Evolutionary conservation across 805 yeast genomes (phyloP).

Genomic region (Citeromyces nyonsensis): DNA sequence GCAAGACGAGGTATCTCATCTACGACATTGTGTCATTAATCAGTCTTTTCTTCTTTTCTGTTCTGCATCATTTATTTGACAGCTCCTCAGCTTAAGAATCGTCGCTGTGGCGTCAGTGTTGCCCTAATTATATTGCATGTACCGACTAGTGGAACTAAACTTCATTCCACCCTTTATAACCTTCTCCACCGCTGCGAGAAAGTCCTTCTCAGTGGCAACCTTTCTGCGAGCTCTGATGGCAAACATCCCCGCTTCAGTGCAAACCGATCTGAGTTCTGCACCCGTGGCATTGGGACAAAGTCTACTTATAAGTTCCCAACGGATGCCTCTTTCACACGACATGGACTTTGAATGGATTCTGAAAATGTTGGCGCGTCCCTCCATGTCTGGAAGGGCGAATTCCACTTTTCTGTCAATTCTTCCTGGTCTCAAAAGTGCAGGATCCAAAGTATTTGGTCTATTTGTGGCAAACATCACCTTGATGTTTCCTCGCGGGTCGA

Average conservation of each 20-base stretch:
- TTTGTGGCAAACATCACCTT: slow-evolving; percentile 99
- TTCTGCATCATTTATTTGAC: no score
- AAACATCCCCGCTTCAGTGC: slow-evolving; percentile 99
- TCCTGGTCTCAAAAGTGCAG: slow-evolving; percentile 95
- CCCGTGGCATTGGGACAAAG: slow-evolving; percentile 98
- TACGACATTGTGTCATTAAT: no score
- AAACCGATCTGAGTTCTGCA: slow-evolving; percentile 95
- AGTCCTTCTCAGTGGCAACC: slow-evolving; percentile 96
- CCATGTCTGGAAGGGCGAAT: slow-evolving; percentile 89
- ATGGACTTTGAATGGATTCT: slow-evolving; percentile 94
- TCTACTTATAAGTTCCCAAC: slow-evolving; percentile 97
- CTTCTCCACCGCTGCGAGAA: slow-evolving; percentile 93
- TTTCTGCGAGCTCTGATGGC: slow-evolving; percentile 97
- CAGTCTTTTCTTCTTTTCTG: no score
- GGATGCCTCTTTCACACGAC: slow-evolving; percentile 93
- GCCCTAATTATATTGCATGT: slow-evolving; percentile 87
- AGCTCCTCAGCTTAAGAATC: no score
- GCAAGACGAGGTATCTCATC: no score
- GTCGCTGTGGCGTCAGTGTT: slow-evolving; percentile 1
- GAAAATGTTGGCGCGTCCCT: slow-evolving; percentile 95
- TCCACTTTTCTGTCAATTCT: slow-evolving; percentile 98
- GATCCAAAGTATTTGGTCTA: slow-evolving; percentile 95
- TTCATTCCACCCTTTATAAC: slow-evolving; percentile 97
- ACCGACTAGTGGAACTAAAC: slow-evolving; percentile 92
- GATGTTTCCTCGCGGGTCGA: slow-evolving; percentile 96